These are phyloP conservation scores for Salvia hispanica DNA, from an alignment of 257 asterid species.

Conservation along the genomic window DNA sequence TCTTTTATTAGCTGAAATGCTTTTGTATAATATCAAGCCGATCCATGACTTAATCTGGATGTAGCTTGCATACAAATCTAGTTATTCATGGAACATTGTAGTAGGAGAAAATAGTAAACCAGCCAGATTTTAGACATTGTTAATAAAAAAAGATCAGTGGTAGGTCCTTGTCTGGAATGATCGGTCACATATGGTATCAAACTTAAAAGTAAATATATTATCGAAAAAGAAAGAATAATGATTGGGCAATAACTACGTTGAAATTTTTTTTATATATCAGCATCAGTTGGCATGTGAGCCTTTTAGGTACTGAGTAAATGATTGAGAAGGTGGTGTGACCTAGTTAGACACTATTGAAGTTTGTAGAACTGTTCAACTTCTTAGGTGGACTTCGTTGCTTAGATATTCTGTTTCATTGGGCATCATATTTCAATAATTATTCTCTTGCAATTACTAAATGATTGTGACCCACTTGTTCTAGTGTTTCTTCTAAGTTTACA, in stretches of 20 bases:
- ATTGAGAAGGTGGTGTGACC: conserved; percentile 11
- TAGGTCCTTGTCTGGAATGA: not conserved
- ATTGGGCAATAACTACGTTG: not conserved
- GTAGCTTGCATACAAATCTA: conserved; percentile 22
- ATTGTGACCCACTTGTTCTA: conserved; percentile 13
- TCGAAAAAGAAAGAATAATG: not conserved
- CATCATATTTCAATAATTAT: conserved; percentile 2
- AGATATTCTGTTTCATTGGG: conserved; percentile 20
- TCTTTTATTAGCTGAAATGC: conserved; percentile 12
- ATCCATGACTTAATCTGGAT: conserved; percentile 14
- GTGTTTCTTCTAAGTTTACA: conserved; percentile 15
- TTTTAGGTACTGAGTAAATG: conserved; percentile 14
- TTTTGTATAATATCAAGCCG: conserved; percentile 11
- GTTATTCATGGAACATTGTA: conserved; percentile 8
- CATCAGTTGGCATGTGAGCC: not conserved
- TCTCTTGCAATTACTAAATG: not conserved
- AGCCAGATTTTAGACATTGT: conserved; percentile 12
- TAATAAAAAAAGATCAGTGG: conserved; percentile 16
- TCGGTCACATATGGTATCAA: not conserved
- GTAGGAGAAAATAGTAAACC: not conserved
- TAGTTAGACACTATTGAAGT: conserved; percentile 16
- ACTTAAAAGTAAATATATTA: not conserved
- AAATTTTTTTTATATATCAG: not conserved
- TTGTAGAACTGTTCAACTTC: not conserved
- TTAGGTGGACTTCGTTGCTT: conserved; percentile 23